These are phyloP conservation scores for Phialophora verrucosa DNA, from an alignment of 2,329 filamentous ascomycete genomes.

Conservation along the genomic window DNA sequence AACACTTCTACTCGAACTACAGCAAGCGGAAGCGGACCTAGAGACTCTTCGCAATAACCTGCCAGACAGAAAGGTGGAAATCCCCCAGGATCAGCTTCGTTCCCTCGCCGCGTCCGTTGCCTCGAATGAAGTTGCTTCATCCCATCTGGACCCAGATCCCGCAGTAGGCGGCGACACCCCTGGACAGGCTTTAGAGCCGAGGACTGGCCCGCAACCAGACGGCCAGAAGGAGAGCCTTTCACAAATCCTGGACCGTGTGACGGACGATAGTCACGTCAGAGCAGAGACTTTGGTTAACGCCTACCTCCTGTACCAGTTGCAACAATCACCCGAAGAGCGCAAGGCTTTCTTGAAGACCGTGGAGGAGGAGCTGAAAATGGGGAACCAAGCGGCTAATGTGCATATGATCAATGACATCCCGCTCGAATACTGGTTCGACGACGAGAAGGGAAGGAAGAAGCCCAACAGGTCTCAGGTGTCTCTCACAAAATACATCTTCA, in stretches of 20 bases:
- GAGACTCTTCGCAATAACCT: conserved; percentile 10
- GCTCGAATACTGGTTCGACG: not conserved
- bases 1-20: conserved; percentile 1
- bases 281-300: conserved; percentile 13
- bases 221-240: not conserved
- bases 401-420: not conserved
- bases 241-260: not conserved
- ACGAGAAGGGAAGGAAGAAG: not conserved
- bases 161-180: not conserved
- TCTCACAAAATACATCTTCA: not conserved
- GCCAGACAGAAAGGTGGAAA: conserved; percentile 19
- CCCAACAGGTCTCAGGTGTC: not conserved
- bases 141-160: not conserved
- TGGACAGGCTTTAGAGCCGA: not conserved
- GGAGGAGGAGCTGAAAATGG: not conserved
- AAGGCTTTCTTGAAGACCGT: not conserved
- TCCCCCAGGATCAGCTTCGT: conserved; percentile 16
- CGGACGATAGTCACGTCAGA: not conserved
- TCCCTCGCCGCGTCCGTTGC: not conserved
- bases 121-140: not conserved
- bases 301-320: conserved; percentile 21
- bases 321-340: not conserved
- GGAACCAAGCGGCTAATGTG: not conserved
- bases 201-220: not conserved
- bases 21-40: conserved; percentile 15